Base-by-base conservation (phyloP, 257 asterid species). In the Solanum bulbocastanum region DNA sequence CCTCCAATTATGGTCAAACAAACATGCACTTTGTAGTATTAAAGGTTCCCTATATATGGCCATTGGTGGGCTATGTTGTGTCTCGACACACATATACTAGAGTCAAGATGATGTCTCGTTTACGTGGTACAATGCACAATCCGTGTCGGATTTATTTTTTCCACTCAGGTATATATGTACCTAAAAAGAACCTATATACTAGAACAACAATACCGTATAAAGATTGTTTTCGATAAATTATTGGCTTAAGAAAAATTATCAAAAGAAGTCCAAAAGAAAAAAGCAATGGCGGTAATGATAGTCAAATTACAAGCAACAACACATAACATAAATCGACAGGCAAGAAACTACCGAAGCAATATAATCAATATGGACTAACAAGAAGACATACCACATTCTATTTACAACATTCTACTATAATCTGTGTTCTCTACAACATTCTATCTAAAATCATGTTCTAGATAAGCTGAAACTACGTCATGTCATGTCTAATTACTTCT, bases 11-110 rank as follows among this genome's bases (percentile, higher is more conserved):
- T 42, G 62, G 3, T 78, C 25, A 16, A 71, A 32, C 40, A 16
- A 71, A 71, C 40, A 14, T 14, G 37, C n/a, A 71, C 42, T 71
- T 71, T 71, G 8, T 32, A 33, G 40, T 71, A 32, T 25, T 42
- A 78, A 56, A n/a, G 37, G 37, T 25, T 78, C 84, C 84, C 35
- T 15, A 33, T 8, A 16, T 8, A 71, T 32, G 42, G 25, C 35
- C 65, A 25, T 42, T 87, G 56, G 93, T 96, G 95, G 99, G 85
- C 94, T 89, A 42, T 13, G 36, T 36, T 10, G 69, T 62, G 91
- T 94, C 95, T 94, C 93, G 93, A 78, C 83, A 15, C 62, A 32
- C 76, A 30, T 71, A 71, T 5, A 15, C 40, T 32, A 69, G 75
- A 68, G 76, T 71, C 78, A 4, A 72, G 79, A 72, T 72, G 44